These are phyloP conservation scores for Chrysochromulina parva DNA, from an alignment of 78 protist genomes.

Conservation along the genomic window DNA sequence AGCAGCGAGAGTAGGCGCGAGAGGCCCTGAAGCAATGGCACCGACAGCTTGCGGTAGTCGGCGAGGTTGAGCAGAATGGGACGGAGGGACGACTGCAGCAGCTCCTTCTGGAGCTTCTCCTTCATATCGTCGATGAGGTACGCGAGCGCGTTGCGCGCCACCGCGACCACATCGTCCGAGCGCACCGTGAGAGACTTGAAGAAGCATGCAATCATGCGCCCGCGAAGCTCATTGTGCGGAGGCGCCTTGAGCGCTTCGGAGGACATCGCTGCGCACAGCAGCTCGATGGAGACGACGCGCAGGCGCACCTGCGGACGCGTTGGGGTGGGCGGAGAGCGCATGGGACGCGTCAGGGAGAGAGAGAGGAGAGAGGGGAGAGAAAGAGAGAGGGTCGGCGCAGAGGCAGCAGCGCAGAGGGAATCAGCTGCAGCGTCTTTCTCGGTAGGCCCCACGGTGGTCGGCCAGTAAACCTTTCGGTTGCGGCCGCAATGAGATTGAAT, in stretches of 20 bases:
- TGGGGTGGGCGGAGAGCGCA: no score
- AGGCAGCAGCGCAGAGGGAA: no score
- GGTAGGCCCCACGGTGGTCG: no score
- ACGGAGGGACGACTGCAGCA: slow-evolving; percentile 77
- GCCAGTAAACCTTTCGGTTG: no score
- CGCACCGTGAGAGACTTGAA: slow-evolving; percentile 13
- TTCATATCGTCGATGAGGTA: slow-evolving; percentile 17
- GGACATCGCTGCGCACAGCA: slow-evolving; percentile 25
- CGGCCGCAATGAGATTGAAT: no score
- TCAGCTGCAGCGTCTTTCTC: no score
- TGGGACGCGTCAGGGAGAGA: no score
- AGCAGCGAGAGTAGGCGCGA: slow-evolving; percentile 77
- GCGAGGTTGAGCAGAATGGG: slow-evolving; percentile 83
- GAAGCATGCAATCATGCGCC: slow-evolving; percentile 29
- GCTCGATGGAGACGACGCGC: slow-evolving; percentile 30
- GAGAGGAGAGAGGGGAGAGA: no score
- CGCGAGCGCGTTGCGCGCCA: slow-evolving; percentile 19
- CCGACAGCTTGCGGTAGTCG: slow-evolving; percentile 68
- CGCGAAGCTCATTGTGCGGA: neutral
- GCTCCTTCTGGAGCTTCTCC: slow-evolving; percentile 63
- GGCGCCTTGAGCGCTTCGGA: slow-evolving; percentile 4
- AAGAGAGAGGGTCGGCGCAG: no score
- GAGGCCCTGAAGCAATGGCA: slow-evolving; percentile 82
- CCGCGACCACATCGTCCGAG: neutral
- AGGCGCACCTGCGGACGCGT: neutral